Percentiles rank a stretch among this genome's conserved stretches.
These are phyloP conservation scores for Phialophora verrucosa DNA, from an alignment of 2,329 filamentous ascomycete genomes.

Conservation along the genomic window DNA sequence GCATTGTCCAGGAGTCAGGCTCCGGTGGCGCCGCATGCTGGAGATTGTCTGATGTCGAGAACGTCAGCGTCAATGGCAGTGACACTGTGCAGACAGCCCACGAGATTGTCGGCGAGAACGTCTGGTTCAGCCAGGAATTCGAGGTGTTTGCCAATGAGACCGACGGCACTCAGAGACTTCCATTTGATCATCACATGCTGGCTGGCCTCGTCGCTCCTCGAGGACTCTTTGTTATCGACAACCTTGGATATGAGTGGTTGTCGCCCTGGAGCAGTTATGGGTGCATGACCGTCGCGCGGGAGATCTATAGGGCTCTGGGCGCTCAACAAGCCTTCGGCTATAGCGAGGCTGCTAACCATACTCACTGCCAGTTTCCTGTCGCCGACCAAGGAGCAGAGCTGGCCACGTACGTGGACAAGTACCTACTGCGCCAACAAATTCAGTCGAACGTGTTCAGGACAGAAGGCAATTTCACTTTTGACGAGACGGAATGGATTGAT, in stretches of 20 bases:
- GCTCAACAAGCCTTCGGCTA: constrained; percentile 63
- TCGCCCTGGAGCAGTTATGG: constrained; percentile 62
- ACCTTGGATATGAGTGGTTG: constrained; percentile 64
- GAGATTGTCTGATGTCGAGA: constrained; percentile 60
- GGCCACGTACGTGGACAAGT: constrained; percentile 62
- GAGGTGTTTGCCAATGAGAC: constrained; percentile 53
- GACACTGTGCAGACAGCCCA: constrained; percentile 66
- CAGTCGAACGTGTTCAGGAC: constrained; percentile 42
- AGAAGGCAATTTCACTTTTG: constrained; percentile 45
- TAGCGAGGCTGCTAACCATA: constrained; percentile 60
- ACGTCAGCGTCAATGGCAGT: constrained; percentile 49
- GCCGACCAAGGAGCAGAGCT: constrained; percentile 59
- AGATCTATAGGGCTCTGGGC: constrained; percentile 62
- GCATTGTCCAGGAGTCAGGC: constrained; percentile 67
- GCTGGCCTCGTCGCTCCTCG: constrained; percentile 63
- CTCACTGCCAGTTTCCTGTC: constrained; percentile 62
- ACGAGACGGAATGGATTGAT: constrained; percentile 50
- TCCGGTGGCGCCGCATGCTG: constrained; percentile 67
- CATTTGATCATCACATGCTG: constrained; percentile 65
- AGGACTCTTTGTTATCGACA: constrained; percentile 63
- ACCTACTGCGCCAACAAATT: constrained; percentile 50
- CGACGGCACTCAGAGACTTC: constrained; percentile 54
- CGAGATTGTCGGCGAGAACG: constrained; percentile 66
- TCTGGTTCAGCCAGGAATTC: constrained; percentile 66
- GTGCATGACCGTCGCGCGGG: constrained; percentile 62